Base-by-base conservation (phyloP, 1,139 yeast species). In the Pichia inconspicua region DNA sequence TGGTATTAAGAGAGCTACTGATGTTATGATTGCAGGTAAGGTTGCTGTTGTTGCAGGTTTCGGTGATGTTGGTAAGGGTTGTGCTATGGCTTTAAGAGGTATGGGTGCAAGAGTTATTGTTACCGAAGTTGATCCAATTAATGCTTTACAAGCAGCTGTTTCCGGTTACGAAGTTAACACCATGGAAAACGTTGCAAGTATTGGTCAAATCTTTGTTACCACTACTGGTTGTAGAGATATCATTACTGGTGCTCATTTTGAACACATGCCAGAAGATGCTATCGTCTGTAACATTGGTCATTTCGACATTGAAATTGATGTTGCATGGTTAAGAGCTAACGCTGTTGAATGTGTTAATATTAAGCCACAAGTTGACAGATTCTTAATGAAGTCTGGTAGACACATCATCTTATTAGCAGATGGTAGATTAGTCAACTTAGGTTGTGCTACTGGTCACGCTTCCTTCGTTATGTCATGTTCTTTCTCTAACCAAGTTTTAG, bases 31-130 rank as follows among this genome's bases (percentile, higher is more conserved):
- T 69, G 98, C 97, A 61, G 99, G 99, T 78, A 92, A 92, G 79
- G 94, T 89, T 67, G 96, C 97, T 58, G 94, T 92, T 63, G 98
- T 92, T 66, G 97, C 97, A 57, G 99, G 99, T 74, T 92, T 83
- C 79, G 99, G 99, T 82, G 99, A 92, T 71, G 99, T 92, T 67
- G 99, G 99, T 78, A 92, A 92, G 80, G 99, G 99, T 73, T 92
- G 98, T 80, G 97, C 97, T 69, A 85, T 90, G 87, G 97, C 99
- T 62, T 83, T 94, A 67, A 87, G 90, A 76, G 92, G 95, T 68
- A 90, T 92, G 97, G 99, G 99, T 77, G 97, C 99, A 59, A 87
- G 97, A 74, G 99, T 92, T 64, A 80, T 94, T 61, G 87, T 92
- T 67, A 85, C 98, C 62, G 99, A 92, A 79, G 80, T 92, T 65